Conservation (phyloP, 2,329 filamentous ascomycete genomes). For the Elsinoe fawcettii region DNA sequence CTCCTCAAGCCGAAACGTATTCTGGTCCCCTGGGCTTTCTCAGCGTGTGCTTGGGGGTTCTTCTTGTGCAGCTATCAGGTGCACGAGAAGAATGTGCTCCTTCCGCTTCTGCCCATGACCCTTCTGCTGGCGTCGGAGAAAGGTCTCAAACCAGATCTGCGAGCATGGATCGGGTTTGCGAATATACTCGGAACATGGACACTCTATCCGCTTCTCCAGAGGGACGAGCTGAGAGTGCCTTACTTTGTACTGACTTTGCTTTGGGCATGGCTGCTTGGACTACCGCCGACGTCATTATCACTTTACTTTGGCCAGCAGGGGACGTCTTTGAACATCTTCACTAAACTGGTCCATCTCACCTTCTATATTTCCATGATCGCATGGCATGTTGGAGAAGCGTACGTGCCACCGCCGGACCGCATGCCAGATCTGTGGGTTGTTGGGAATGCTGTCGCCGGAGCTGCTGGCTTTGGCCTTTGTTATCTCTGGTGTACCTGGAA, state of each 20-base stretch:
- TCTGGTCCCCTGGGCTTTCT: conserved; percentile 70
- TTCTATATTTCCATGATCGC: conserved; percentile 71
- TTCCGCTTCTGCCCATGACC: conserved; percentile 91
- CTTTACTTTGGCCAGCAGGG: conserved; percentile 50
- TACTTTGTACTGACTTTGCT: conserved; percentile 78
- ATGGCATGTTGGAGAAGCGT: conserved; percentile 73
- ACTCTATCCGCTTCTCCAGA: conserved; percentile 80
- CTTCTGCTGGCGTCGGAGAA: conserved; percentile 70
- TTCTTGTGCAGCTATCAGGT: conserved; percentile 98
- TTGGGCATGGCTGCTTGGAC: conserved; percentile 84
- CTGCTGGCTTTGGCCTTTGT: conserved; percentile 74
- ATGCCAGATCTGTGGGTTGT: conserved; percentile 97
- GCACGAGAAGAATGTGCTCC: conserved; percentile 91
- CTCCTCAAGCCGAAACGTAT: conserved; percentile 70
- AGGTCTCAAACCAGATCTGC: conserved; percentile 65
- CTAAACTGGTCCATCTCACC: conserved; percentile 62
- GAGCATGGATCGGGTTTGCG: conserved; percentile 93
- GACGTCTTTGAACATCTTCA: conserved; percentile 45
- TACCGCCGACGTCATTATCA: conserved; percentile 68
- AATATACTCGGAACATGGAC: conserved; percentile 88
- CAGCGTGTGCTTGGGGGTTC: conserved; percentile 87
- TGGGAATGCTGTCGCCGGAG: conserved; percentile 77
- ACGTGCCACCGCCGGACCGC: conserved; percentile 56
- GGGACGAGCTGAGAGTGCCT: conserved; percentile 75
- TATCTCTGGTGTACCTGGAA: conserved; percentile 87